Conservation (phyloP, 768 basidiomycete genomes). For the Suillus luteus region DNA sequence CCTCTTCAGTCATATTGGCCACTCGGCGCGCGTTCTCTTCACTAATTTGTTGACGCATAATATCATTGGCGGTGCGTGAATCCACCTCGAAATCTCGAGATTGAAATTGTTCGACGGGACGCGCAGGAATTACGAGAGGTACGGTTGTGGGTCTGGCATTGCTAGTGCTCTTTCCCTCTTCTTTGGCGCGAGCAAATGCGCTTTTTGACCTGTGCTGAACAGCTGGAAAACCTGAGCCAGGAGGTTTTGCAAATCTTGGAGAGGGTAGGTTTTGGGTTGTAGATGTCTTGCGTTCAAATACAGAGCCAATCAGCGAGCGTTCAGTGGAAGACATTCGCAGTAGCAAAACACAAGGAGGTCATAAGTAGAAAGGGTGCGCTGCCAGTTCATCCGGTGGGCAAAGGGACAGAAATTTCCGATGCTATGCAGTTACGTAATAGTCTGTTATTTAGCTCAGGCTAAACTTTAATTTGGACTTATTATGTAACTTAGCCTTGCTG, state of each 20-base stretch:
- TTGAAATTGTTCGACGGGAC: not conserved
- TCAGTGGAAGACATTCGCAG: constrained; percentile 27
- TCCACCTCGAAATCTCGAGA: not conserved
- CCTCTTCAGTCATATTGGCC: constrained; percentile 67
- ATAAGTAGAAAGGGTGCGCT: not conserved
- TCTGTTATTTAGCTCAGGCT: too few species aligned
- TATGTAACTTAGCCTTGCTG: too few species aligned
- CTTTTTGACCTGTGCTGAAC: constrained; percentile 67
- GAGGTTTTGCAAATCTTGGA: constrained; percentile 21
- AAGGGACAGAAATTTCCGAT: constrained; percentile 11
- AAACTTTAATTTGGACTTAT: too few species aligned
- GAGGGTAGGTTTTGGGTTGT: constrained; percentile 27
- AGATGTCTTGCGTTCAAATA: constrained; percentile 43
- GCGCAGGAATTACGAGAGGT: constrained; percentile 32
- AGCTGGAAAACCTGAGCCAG: constrained; percentile 57
- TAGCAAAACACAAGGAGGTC: constrained; percentile 1
- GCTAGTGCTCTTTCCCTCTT: constrained; percentile 31
- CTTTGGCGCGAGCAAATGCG: constrained; percentile 55
- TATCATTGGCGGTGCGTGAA: constrained; percentile 28
- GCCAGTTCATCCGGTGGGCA: constrained; percentile 3
- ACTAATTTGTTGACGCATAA: constrained; percentile 60
- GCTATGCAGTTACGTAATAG: constrained; percentile 5
- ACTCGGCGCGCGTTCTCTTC: constrained; percentile 67
- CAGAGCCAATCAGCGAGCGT: constrained; percentile 43
- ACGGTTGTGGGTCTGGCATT: constrained; percentile 17